Evolutionary conservation across 371 early-diverging fungal genomes (phyloP), one percentile per base, ranked within the genome.

Genomic region (Mucor irregularis): DNA sequence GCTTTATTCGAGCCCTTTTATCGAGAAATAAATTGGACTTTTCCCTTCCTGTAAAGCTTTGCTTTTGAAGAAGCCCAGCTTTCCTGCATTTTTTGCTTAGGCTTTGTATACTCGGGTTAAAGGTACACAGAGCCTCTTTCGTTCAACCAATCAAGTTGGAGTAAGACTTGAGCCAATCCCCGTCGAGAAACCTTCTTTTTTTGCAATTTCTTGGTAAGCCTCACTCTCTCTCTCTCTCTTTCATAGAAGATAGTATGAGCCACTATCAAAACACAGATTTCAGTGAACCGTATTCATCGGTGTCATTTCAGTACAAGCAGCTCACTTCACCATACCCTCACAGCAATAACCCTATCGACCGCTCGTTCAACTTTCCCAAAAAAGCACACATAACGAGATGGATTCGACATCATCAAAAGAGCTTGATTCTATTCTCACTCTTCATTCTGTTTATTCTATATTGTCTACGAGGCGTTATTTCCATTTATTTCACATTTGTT

Each of bases 241-340:
- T n/a, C n/a, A n/a, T n/a, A n/a, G 42, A 42, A 42, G 53, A 14
- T 26, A 49, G 25, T 5, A 55, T 55, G 55, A 55, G 55, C 33
- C 50, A 33, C 22, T 51, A 39, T 19, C 60, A 31, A 35, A 46
- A 37, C 17, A 31, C 56, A 40, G 65, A 64, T 31, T 60, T 64
- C 37, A 64, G 59, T 43, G 78, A 77, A 56, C 78, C 78, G 0
- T 77, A 74, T 42, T 74, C 78, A 5, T 71, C 78, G 9, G 74
- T 77, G 1, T 67, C 78, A 1, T 77, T 77, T 53, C 74, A 69
- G 43, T 64, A 73, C 48, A 77, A 77, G 49, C 72, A 65, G 26
- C 66, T 58, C 0, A 77, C 78, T 10, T 77, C 78, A 0, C 78
- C 78, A 2, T 67, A 72, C 45, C 78, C 78, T 1, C 61, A 58